phyloP scores from a whole-genome alignment of 768 basidiomycete genomes.

The Rickenella mellea region DNA sequence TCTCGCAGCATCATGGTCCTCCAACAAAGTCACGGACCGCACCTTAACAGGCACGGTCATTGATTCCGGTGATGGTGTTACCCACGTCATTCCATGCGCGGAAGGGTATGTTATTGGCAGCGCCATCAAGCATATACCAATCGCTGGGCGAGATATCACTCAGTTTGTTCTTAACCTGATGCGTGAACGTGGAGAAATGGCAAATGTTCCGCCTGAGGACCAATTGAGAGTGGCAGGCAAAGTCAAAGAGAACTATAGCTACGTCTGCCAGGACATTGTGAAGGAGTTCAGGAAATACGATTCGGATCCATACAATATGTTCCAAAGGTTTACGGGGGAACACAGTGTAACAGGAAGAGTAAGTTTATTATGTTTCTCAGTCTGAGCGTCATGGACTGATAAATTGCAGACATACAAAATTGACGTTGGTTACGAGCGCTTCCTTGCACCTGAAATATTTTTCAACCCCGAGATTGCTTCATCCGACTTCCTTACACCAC shows the following conservation, averaged over 20 bases:
- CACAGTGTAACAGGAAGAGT: slow-evolving; percentile 89
- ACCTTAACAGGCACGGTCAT: slow-evolving; percentile 96
- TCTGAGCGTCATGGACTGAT: slow-evolving; percentile 3
- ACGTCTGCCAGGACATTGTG: slow-evolving; percentile 98
- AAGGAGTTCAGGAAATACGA: slow-evolving; percentile 99
- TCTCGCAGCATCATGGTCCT: slow-evolving; percentile 95
- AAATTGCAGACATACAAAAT: slow-evolving; percentile 73
- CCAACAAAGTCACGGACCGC: slow-evolving; percentile 79
- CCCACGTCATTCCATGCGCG: slow-evolving; percentile 92
- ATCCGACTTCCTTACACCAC: slow-evolving; percentile 92
- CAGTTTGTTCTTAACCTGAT: slow-evolving; percentile 94
- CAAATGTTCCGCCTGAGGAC: slow-evolving; percentile 88
- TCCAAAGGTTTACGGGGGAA: slow-evolving; percentile 89
- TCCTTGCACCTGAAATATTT: slow-evolving; percentile 98
- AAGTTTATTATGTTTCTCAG: slow-evolving; percentile 16
- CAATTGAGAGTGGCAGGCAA: slow-evolving; percentile 84
- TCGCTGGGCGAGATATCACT: slow-evolving; percentile 95
- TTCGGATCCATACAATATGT: slow-evolving; percentile 88
- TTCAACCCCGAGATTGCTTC: slow-evolving; percentile 99
- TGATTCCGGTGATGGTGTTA: slow-evolving; percentile 98
- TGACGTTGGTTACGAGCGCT: slow-evolving; percentile 97
- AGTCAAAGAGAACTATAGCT: slow-evolving; percentile 97
- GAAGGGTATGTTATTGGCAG: slow-evolving; percentile 99
- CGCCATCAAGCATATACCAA: slow-evolving; percentile 97
- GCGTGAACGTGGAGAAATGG: slow-evolving; percentile 90